Evolutionary conservation across 2,329 filamentous ascomycete genomes (phyloP).

Genomic region (Cladorrhinum sp.): DNA sequence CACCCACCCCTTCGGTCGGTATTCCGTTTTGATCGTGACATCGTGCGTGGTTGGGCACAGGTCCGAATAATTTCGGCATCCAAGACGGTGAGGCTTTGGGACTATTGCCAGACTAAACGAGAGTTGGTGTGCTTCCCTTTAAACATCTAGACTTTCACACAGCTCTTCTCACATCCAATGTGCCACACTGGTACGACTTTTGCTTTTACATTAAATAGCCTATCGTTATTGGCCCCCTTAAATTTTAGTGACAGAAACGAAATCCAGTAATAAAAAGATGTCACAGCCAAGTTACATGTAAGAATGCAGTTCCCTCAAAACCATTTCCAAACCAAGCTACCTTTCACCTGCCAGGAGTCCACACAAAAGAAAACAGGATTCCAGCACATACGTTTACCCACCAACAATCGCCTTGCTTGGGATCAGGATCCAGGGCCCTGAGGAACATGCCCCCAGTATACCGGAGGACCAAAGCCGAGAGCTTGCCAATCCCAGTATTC

Average conservation of each 20-base stretch:
- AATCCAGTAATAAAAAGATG: neutral
- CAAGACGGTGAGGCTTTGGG: neutral
- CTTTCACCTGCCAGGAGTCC: neutral
- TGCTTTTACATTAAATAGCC: neutral
- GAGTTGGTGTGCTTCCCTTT: no score
- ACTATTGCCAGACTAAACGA: neutral
- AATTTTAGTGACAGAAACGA: neutral
- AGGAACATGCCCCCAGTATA: slow-evolving; percentile 15
- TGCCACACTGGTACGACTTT: neutral
- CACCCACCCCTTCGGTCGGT: neutral
- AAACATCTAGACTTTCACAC: neutral
- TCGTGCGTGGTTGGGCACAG: neutral
- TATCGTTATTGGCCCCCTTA: neutral
- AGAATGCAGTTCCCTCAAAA: no score
- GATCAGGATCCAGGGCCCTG: neutral
- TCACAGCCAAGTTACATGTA: no score
- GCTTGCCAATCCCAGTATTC: slow-evolving; percentile 25
- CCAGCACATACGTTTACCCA: neutral
- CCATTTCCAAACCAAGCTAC: neutral
- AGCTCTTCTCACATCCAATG: neutral
- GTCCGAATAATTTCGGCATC: neutral
- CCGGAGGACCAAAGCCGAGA: slow-evolving; percentile 21
- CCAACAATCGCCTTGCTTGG: neutral
- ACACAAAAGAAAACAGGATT: no score
- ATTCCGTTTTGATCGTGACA: neutral